These are phyloP conservation scores for Brassica balearica DNA, from an alignment of 441 rosid species.

Conservation along the genomic window DNA sequence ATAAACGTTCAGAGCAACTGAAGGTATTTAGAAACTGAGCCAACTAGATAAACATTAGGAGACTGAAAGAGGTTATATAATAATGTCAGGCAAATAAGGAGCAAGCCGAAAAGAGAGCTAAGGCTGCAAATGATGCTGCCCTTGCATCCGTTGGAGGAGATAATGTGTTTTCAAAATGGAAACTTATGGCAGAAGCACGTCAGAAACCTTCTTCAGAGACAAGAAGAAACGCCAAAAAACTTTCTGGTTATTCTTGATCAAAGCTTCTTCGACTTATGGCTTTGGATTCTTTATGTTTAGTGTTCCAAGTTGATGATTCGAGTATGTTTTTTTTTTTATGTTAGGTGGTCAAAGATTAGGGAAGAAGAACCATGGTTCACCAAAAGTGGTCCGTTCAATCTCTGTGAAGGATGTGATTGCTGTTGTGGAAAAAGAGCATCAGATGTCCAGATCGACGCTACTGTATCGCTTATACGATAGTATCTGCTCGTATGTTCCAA, in stretches of 20 bases:
- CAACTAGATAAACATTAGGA: slow-evolving; percentile 19
- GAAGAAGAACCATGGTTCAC: slow-evolving; percentile 52
- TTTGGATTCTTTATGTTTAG: not conserved
- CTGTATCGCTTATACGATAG: slow-evolving; percentile 68
- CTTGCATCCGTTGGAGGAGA: slow-evolving; percentile 90
- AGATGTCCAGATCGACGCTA: slow-evolving; percentile 77
- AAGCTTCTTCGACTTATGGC: too few species aligned
- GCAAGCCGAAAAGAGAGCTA: slow-evolving; percentile 78
- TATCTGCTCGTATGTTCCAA: slow-evolving; percentile 48
- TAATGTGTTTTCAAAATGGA: slow-evolving; percentile 87
- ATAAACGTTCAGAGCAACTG: slow-evolving; percentile 50
- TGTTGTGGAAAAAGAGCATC: slow-evolving; percentile 86
- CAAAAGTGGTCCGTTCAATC: slow-evolving; percentile 55
- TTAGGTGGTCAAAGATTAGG: slow-evolving; percentile 52
- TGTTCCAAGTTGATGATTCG: slow-evolving; percentile 23
- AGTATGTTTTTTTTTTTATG: slow-evolving; percentile 37
- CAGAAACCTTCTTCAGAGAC: slow-evolving; percentile 59
- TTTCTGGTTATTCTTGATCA: not conserved
- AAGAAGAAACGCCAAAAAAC: slow-evolving; percentile 39
- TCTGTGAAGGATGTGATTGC: slow-evolving; percentile 76
- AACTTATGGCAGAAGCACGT: slow-evolving; percentile 89
- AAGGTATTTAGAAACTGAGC: slow-evolving; percentile 55
- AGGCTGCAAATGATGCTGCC: slow-evolving; percentile 93
- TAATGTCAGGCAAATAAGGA: slow-evolving; percentile 63
- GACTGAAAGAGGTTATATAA: slow-evolving; percentile 8